Evolutionary conservation across 306 rosid species (phyloP).

Genomic region (Crataegus laevigata): DNA sequence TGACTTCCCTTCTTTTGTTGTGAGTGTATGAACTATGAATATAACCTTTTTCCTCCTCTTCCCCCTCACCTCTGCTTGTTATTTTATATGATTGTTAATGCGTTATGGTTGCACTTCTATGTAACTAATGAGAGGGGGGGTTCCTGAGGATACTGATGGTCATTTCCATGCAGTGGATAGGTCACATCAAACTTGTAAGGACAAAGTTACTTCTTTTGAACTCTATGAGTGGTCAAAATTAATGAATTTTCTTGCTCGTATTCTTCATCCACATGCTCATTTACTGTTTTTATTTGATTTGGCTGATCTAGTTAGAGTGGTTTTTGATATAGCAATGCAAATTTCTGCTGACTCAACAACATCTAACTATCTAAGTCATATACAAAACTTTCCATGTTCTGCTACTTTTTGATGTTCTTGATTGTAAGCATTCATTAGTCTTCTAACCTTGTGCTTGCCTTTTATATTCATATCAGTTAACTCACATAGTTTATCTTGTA

Average conservation of each 20-base stretch:
- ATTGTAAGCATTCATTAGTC: background rate
- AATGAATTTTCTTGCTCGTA: background rate
- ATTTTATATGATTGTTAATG: background rate
- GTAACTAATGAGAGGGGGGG: background rate
- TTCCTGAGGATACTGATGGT: background rate
- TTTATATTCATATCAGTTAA: background rate
- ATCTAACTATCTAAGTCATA: background rate
- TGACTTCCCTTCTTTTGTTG: background rate
- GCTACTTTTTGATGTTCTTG: background rate
- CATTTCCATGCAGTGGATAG: background rate
- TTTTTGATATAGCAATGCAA: background rate
- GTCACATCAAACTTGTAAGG: background rate
- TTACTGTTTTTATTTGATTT: background rate
- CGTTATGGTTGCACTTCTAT: background rate
- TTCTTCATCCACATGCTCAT: background rate
- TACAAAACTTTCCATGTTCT: background rate
- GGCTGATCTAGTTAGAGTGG: background rate
- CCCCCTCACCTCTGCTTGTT: background rate
- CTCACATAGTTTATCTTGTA: constrained; percentile 16
- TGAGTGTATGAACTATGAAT: background rate
- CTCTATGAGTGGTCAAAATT: background rate
- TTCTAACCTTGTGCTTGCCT: background rate
- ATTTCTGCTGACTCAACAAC: background rate
- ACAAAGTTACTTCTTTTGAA: too few relatives aligned
- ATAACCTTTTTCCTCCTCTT: background rate